A percentile compares a stretch with the other conserved stretches of the same genome.
These are phyloP conservation scores for Wickerhamomyces canadensis DNA, from an alignment of 805 yeast genomes.

Conservation along the genomic window DNA sequence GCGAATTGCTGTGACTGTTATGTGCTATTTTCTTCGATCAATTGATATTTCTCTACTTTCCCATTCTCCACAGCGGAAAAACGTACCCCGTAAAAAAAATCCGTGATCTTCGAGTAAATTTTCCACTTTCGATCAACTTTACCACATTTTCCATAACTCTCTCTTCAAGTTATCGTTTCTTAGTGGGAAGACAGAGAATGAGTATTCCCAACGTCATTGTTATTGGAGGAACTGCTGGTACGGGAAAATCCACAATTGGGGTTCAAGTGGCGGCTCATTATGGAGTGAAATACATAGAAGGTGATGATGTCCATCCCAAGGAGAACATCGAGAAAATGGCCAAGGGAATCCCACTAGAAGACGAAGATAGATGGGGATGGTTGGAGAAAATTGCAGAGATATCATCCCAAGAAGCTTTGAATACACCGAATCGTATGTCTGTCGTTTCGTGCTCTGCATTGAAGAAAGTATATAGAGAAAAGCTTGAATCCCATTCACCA, in stretches of 20 bases:
- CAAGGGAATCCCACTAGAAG: constrained; percentile 71
- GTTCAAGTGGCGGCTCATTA: constrained; percentile 39
- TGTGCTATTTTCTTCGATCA: no score
- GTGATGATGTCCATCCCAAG: constrained; percentile 74
- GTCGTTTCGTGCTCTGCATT: constrained; percentile 84
- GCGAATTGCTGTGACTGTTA: no score
- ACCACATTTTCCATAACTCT: no score
- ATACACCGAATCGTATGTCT: constrained; percentile 24
- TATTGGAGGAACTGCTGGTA: constrained; percentile 94
- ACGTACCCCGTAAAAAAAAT: no score
- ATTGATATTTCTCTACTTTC: no score
- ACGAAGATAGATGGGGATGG: constrained; percentile 95
- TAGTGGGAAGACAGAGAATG: background rate
- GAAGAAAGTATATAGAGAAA: constrained; percentile 67
- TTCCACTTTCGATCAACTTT: no score
- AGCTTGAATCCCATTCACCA: constrained; percentile 35
- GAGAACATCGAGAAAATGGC: constrained; percentile 81
- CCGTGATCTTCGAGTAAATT: no score
- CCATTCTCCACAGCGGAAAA: no score
- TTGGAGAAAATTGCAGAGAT: constrained; percentile 42
- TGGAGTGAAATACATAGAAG: constrained; percentile 66
- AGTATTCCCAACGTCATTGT: constrained; percentile 41
- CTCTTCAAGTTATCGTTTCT: no score
- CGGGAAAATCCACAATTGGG: constrained; percentile 87
- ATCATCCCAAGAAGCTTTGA: constrained; percentile 35